phyloP scores from a whole-genome alignment of 805 yeast species.

The Barnettozyma pratensis region DNA sequence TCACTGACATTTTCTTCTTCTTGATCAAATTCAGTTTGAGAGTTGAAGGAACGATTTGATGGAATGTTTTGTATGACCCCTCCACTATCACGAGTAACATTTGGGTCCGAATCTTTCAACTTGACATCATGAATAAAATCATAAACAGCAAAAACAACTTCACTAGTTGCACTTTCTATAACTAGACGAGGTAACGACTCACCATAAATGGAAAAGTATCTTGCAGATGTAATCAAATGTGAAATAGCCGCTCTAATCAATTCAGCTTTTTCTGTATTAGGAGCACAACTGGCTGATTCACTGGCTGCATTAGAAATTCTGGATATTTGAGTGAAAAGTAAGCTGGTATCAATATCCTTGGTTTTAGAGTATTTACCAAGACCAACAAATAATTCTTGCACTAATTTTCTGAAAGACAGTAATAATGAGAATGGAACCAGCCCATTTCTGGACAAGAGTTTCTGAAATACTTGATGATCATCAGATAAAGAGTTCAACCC shows the following conservation, averaged over 20 bases:
- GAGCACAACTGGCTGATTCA: slow-evolving; percentile 24
- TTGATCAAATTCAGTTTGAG: slow-evolving; percentile 1
- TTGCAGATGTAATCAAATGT: slow-evolving; percentile 68
- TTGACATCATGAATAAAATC: slow-evolving; percentile 54
- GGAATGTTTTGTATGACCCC: neutral
- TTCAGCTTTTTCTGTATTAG: slow-evolving; percentile 36
- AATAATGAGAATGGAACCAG: slow-evolving; percentile 41
- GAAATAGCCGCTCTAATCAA: slow-evolving; percentile 63
- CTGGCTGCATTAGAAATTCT: slow-evolving; percentile 37
- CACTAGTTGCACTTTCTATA: slow-evolving; percentile 71
- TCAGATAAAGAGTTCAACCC: slow-evolving; percentile 18
- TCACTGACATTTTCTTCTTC: slow-evolving; percentile 1
- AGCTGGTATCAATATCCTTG: slow-evolving; percentile 21
- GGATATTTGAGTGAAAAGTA: slow-evolving; percentile 48
- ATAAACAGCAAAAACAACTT: slow-evolving; percentile 61
- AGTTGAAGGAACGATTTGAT: slow-evolving; percentile 6
- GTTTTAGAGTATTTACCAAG: slow-evolving; percentile 25
- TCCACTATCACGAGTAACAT: neutral
- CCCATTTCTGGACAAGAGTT: slow-evolving; percentile 35
- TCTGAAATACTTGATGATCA: slow-evolving; percentile 23
- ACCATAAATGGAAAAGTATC: slow-evolving; percentile 64
- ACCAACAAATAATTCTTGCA: slow-evolving; percentile 39
- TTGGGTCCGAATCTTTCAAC: slow-evolving; percentile 22
- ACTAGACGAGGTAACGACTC: slow-evolving; percentile 65
- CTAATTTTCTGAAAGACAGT: slow-evolving; percentile 40